Evolutionary conservation across 1,139 yeast species (phyloP), one percentile per base, ranked within the genome.

Genomic region (Suhomyces bokatorum): DNA sequence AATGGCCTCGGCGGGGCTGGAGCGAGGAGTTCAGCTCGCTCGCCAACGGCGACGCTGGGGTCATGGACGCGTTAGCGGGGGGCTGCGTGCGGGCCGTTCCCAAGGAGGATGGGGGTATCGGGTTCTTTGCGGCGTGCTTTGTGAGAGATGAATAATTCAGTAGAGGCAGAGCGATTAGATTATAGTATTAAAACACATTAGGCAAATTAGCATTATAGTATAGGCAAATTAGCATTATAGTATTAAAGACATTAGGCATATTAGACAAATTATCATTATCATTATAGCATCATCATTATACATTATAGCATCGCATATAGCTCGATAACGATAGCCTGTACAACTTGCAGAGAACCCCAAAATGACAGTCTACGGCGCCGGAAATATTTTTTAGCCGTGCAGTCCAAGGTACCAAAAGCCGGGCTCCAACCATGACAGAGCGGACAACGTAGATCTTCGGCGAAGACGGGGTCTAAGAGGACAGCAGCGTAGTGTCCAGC

Each of bases 21-120:
- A 71, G 68, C 5, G 77, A 77, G 43, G 96, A 87, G 57, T 88
- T 90, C 51, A 58, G 71, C 11, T 66, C 78, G 3, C 63, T 79
- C 12, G 75, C 75, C 24, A 69, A 69, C 9, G 62, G 64, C 1
- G 78, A 76, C 44, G 72, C 66, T 4, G 67, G 68, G 32, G 70
- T 77, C n/a, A 54, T 68, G 41, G 69, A 72, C 43, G 70, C 67
- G 32, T 61, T 87, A 39, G 96, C 97, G 0, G 90, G 85, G 2
- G 93, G 95, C 0, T 89, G 97, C 64, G 84, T 93, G 0, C 72
- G 99, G 52, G 87, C 93, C 0, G 66, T 82, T 37, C 97, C 98
- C 0, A 85, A 81, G 52, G 85, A 79, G 44, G 98, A 93, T 61
- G 97, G 98, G 31, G 99, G 99, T 11, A 93, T 93, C 55, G 99